Percentiles rank a stretch among this genome's conserved stretches.
Conservation (phyloP, 2,329 filamentous ascomycete genomes). For the Paramyrothecium roridum region DNA sequence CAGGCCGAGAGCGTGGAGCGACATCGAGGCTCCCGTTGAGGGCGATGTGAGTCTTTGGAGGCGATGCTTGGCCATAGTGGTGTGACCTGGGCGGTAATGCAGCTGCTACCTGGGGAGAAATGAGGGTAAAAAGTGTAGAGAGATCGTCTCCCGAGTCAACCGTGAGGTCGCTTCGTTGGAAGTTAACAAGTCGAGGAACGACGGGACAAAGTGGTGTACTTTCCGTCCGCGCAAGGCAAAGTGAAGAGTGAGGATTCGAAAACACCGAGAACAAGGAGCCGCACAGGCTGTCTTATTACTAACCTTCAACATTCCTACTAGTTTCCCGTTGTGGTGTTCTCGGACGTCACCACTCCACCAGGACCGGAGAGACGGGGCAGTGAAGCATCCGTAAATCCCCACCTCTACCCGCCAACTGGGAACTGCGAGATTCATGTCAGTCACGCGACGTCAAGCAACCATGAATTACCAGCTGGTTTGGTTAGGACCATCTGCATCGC, state of each 20-base stretch:
- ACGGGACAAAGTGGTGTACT: too few species aligned
- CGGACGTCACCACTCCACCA: neutral
- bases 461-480: neutral
- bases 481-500: neutral
- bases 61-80: slow-evolving; percentile 48
- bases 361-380: neutral
- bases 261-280: neutral
- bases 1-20: slow-evolving; percentile 56
- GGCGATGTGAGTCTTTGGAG: slow-evolving; percentile 66
- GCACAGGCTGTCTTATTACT: too few species aligned
- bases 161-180: neutral
- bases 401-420: neutral
- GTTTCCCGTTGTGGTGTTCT: neutral
- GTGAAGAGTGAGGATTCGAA: neutral
- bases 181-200: too few species aligned
- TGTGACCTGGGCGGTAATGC: neutral
- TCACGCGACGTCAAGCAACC: neutral
- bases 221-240: too few species aligned
- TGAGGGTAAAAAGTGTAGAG: neutral
- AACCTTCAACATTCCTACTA: too few species aligned
- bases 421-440: neutral
- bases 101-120: neutral
- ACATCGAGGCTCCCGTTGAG: slow-evolving; percentile 58
- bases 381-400: neutral
- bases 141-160: neutral